These are phyloP conservation scores for Pyrrhoderma noxium DNA, from an alignment of 1,284 basidiomycete species.

Conservation along the genomic window DNA sequence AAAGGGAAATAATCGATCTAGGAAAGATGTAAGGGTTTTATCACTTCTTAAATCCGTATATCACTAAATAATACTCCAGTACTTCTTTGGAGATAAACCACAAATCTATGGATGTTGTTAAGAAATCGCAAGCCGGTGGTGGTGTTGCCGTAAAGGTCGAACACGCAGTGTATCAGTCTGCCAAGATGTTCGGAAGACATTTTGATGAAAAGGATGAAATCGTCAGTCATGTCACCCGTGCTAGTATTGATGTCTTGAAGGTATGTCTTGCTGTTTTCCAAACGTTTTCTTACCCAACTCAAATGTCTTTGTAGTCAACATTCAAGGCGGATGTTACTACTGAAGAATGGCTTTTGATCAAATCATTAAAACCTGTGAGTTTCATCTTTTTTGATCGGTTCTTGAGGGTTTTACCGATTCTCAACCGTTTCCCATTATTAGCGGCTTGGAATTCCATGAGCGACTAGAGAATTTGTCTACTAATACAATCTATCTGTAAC, in stretches of 20 bases:
- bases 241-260: constrained; percentile 94
- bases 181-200: constrained; percentile 90
- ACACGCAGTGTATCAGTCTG: constrained; percentile 91
- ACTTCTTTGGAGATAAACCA: constrained; percentile 96
- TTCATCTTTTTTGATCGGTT: too few relatives aligned
- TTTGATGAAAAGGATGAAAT: constrained; percentile 97
- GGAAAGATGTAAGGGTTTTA: constrained; percentile 79
- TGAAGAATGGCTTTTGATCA: constrained; percentile 94
- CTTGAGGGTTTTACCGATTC: too few relatives aligned
- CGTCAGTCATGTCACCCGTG: constrained; percentile 83
- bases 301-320: constrained; percentile 46
- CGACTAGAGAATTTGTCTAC: background rate
- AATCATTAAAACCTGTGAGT: constrained; percentile 80
- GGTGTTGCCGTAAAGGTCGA: constrained; percentile 99
- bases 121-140: constrained; percentile 88
- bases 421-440: background rate
- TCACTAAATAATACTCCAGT: constrained; percentile 34
- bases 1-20: constrained; percentile 86
- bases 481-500: background rate
- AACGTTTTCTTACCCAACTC: constrained; percentile 3
- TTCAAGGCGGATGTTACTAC: constrained; percentile 88
- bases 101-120: constrained; percentile 78
- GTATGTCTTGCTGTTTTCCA: constrained; percentile 29
- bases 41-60: background rate
- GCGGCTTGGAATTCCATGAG: constrained; percentile 8